Conservation (phyloP, 1,284 basidiomycete genomes). For the Puccinia novopanici region DNA sequence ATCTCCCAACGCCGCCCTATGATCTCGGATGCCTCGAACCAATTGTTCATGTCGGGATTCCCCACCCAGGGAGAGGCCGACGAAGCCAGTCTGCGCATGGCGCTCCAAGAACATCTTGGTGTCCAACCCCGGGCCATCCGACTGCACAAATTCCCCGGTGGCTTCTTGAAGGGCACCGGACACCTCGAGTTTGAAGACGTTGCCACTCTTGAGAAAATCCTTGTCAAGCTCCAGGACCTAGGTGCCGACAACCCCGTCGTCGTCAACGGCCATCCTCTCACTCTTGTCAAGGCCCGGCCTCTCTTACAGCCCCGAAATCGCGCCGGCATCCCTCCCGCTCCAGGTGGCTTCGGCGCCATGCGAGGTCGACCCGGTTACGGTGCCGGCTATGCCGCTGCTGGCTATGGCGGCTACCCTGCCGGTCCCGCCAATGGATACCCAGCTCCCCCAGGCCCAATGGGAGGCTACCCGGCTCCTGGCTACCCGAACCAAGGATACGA, state of each 20-base stretch:
- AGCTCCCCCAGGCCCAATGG: not conserved
- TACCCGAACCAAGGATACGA: conserved; percentile 14
- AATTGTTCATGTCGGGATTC: conserved; percentile 49
- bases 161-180: conserved; percentile 47
- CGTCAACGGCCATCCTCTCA: conserved; percentile 39
- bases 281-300: conserved; percentile 42
- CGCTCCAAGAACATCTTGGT: conserved; percentile 8
- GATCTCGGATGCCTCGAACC: conserved; percentile 32
- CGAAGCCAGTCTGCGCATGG: conserved; percentile 19
- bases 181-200: conserved; percentile 42
- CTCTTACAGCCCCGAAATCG: conserved; percentile 31
- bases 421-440: conserved; percentile 28
- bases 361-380: not conserved
- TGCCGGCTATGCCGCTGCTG: conserved; percentile 31
- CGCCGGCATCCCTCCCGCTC: not conserved
- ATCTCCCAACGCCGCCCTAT: conserved; percentile 28
- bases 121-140: conserved; percentile 34
- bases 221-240: conserved; percentile 29
- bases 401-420: conserved; percentile 31
- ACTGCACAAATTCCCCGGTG: conserved; percentile 47
- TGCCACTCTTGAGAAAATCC: not conserved
- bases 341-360: conserved; percentile 12
- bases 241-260: conserved; percentile 24
- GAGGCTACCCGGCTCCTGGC: conserved; percentile 26
- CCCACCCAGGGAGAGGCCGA: conserved; percentile 42